phyloP scores from a whole-genome alignment of 2,329 filamentous ascomycete genomes.

The Penicillium sp. region DNA sequence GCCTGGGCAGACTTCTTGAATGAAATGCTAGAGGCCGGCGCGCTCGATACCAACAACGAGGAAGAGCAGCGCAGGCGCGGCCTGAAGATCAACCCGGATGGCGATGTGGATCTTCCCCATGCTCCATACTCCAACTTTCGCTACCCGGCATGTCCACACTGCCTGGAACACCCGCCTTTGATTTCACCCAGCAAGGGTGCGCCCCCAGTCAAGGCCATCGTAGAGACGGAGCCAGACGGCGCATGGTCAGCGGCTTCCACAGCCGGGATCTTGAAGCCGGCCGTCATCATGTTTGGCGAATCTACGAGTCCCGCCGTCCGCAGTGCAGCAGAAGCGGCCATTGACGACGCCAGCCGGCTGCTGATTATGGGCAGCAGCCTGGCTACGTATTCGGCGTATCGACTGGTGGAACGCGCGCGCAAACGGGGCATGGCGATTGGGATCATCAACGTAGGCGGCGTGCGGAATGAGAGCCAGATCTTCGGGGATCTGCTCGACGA shows the following conservation, averaged over 20 bases:
- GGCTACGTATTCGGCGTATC: conserved; percentile 93
- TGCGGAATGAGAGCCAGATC: conserved; percentile 43
- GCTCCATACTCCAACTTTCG: conserved; percentile 86
- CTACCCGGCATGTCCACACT: conserved; percentile 84
- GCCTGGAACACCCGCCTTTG: conserved; percentile 61
- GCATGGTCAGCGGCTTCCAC: conserved; percentile 66
- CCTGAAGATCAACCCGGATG: conserved; percentile 84
- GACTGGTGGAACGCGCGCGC: conserved; percentile 76
- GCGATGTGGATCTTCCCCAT: conserved; percentile 83
- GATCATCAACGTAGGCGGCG: conserved; percentile 69
- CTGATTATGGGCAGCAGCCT: conserved; percentile 84
- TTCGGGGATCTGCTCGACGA: conserved; percentile 29
- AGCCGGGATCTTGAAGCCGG: conserved; percentile 83
- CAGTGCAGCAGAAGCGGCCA: conserved; percentile 68
- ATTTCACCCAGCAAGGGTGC: conserved; percentile 47
- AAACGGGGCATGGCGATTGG: conserved; percentile 81
- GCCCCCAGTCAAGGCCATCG: conserved; percentile 42
- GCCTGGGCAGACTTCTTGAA: conserved; percentile 74
- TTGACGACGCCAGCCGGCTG: conserved; percentile 71
- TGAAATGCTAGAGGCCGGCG: conserved; percentile 68
- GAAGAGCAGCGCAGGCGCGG: conserved; percentile 64
- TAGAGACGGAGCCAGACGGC: conserved; percentile 74
- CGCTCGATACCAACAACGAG: conserved; percentile 73
- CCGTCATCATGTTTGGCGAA: conserved; percentile 95
- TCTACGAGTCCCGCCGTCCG: conserved; percentile 70